These are phyloP conservation scores for Heliamphora pulchella DNA, from an alignment of 179 eudicot species.

Conservation along the genomic window DNA sequence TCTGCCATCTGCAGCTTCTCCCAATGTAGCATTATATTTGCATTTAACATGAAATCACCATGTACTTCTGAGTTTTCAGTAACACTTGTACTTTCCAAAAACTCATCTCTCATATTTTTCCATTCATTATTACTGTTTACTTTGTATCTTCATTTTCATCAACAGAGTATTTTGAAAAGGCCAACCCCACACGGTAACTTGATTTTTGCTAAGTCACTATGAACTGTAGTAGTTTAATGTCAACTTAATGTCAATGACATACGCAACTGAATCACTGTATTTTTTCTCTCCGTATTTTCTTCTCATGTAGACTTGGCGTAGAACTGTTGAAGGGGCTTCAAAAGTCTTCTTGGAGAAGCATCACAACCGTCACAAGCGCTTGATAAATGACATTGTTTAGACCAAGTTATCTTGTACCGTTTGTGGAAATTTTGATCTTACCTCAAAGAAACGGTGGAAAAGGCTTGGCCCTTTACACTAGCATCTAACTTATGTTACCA, in stretches of 20 bases:
- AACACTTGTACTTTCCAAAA: no score
- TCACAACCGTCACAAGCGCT: constrained; percentile 63
- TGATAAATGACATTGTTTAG: constrained; percentile 37
- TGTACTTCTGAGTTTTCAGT: no score
- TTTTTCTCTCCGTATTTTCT: neutral
- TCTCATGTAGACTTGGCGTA: constrained; percentile 62
- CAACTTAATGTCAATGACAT: neutral
- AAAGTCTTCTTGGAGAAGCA: constrained; percentile 82
- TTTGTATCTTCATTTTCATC: no score
- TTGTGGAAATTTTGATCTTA: constrained; percentile 8
- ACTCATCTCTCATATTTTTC: no score
- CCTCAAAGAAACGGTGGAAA: neutral
- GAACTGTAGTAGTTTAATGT: neutral
- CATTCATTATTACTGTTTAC: no score
- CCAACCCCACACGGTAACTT: neutral
- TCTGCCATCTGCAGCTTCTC: no score
- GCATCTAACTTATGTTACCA: neutral
- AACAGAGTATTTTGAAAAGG: no score
- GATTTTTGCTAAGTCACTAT: neutral
- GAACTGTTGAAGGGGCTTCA: constrained; percentile 68
- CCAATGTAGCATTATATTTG: no score
- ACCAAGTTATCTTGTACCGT: neutral
- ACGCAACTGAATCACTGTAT: neutral
- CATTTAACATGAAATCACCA: no score
- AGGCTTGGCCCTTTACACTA: neutral